A percentile compares a stretch with the other conserved stretches of the same genome.
phyloP scores from a whole-genome alignment of 2,329 filamentous ascomycete genomes.

The Cytospora schulzeri region DNA sequence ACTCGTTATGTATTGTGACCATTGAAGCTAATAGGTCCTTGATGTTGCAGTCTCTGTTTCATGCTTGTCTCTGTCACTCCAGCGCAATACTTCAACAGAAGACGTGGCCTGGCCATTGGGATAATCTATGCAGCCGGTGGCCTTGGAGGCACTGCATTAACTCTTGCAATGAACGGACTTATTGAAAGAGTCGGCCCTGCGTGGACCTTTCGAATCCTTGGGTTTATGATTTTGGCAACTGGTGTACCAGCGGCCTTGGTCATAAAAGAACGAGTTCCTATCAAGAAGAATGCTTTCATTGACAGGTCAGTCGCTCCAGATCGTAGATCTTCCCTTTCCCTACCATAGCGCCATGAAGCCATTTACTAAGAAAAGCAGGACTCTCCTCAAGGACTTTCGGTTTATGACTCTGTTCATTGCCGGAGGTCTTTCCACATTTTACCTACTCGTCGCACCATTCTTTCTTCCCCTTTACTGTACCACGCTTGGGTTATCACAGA shows the following conservation, averaged over 20 bases:
- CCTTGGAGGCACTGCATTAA: constrained; percentile 50
- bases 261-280: constrained; percentile 50
- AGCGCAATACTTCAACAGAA: constrained; percentile 50
- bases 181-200: constrained; percentile 45
- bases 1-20: background rate
- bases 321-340: background rate
- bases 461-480: constrained; percentile 60
- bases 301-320: constrained; percentile 47
- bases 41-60: constrained; percentile 38
- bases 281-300: constrained; percentile 44
- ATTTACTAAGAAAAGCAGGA: constrained; percentile 36
- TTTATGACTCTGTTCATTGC: constrained; percentile 57
- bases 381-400: constrained; percentile 52
- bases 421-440: constrained; percentile 59
- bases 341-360: background rate
- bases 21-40: background rate
- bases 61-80: constrained; percentile 47
- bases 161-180: constrained; percentile 44
- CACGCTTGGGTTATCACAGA: constrained; percentile 56
- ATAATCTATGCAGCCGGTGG: constrained; percentile 49
- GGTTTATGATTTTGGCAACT: constrained; percentile 53
- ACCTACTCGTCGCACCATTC: constrained; percentile 62
- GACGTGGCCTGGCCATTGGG: constrained; percentile 50
- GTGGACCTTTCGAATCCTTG: constrained; percentile 57
- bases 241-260: constrained; percentile 58